A percentile compares a stretch with the other conserved stretches of the same genome.
Evolutionary conservation across 1,284 basidiomycete species (phyloP).

Genomic region (Malassezia obtusa): DNA sequence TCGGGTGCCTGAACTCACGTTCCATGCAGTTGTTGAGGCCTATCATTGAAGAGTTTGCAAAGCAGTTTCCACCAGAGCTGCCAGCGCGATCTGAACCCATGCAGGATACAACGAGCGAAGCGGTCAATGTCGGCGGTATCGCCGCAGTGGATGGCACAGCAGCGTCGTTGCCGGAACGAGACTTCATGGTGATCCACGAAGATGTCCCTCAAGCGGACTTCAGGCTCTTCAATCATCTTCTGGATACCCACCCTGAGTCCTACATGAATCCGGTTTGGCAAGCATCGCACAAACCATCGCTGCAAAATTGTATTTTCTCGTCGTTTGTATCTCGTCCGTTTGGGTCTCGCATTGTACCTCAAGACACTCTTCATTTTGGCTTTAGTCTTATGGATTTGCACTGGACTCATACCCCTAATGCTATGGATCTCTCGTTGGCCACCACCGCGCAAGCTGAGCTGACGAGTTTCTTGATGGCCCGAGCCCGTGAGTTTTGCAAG

Average conservation of each 20-base stretch:
- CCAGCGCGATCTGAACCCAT: not conserved
- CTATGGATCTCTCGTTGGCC: constrained; percentile 34
- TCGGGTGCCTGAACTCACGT: constrained; percentile 46
- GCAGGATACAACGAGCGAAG: not conserved
- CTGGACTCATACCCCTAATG: constrained; percentile 46
- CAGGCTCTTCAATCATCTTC: constrained; percentile 35
- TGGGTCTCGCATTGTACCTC: constrained; percentile 46
- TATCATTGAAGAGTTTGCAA: constrained; percentile 41
- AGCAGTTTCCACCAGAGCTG: constrained; percentile 6
- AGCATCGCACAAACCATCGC: constrained; percentile 24
- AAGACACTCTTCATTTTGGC: constrained; percentile 44
- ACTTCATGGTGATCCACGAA: constrained; percentile 47
- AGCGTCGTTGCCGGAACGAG: constrained; percentile 13
- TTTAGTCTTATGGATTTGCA: constrained; percentile 49
- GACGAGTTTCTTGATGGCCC: constrained; percentile 44
- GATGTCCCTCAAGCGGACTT: constrained; percentile 46
- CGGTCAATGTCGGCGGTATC: not conserved
- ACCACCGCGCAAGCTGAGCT: constrained; percentile 49
- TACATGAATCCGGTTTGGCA: constrained; percentile 43
- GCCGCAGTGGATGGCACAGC: not conserved
- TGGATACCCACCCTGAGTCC: constrained; percentile 39
- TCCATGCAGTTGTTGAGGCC: constrained; percentile 43
- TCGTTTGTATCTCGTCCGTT: constrained; percentile 44
- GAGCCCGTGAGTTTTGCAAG: constrained; percentile 49
- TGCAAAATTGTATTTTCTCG: constrained; percentile 44